A percentile compares a stretch with the other conserved stretches of the same genome.
Evolutionary conservation across 2,329 filamentous ascomycete genomes (phyloP).

Genomic region (Cephalotrichum gorgonifer): DNA sequence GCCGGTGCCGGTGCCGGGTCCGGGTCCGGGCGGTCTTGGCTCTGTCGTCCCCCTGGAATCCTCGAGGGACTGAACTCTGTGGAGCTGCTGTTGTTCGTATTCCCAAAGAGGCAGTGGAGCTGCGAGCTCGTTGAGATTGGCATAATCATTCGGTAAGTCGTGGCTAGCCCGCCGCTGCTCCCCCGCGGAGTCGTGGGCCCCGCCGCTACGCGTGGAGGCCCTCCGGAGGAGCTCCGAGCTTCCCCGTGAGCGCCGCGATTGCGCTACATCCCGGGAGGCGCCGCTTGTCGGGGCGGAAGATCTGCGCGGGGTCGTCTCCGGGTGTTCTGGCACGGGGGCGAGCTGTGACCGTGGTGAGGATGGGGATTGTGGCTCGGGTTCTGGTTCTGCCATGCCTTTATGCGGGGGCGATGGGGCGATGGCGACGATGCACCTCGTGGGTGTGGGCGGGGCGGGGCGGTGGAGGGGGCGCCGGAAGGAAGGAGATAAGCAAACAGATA

Average conservation of each 20-base stretch:
- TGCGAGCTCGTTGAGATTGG: constrained; percentile 8
- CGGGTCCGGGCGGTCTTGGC: no score
- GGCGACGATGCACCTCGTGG: background rate
- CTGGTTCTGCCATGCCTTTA: background rate
- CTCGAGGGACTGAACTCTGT: no score
- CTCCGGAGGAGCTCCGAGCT: background rate
- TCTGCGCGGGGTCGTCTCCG: background rate
- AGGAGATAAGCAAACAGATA: no score
- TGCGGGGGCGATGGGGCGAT: no score
- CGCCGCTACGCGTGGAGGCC: background rate
- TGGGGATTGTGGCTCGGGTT: background rate
- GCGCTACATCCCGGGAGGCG: background rate
- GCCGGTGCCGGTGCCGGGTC: no score
- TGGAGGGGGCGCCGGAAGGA: no score
- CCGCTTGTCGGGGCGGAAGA: background rate
- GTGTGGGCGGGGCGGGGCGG: no score
- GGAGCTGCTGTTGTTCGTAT: constrained; percentile 13
- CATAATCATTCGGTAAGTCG: background rate
- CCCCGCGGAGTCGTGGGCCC: no score
- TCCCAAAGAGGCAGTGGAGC: constrained; percentile 7
- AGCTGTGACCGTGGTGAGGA: background rate
- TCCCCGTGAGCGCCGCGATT: no score
- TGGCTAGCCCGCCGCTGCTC: background rate
- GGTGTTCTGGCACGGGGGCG: background rate
- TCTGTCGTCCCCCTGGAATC: no score